These are phyloP conservation scores for Claviceps africana DNA, from an alignment of 2,329 filamentous ascomycete genomes.

Conservation along the genomic window DNA sequence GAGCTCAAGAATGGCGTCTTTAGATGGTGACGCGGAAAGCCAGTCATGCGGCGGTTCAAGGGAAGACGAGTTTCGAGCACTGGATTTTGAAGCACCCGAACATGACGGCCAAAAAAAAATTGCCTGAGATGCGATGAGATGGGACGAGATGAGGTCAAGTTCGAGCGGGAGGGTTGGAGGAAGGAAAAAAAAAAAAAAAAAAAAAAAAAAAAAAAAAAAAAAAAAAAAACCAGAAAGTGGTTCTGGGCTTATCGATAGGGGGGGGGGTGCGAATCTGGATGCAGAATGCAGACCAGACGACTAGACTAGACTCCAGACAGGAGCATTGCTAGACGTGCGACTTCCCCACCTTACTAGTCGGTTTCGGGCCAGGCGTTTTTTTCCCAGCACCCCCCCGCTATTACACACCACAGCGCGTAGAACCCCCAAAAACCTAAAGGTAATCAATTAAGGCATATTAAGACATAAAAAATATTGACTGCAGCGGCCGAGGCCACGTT, in stretches of 20 bases:
- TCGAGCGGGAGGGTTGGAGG: neutral
- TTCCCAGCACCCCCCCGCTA: too few species aligned
- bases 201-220: conserved; percentile 1
- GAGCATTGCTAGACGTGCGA: too few species aligned
- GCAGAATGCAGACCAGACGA: too few species aligned
- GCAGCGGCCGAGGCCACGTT: too few species aligned
- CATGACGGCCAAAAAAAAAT: neutral
- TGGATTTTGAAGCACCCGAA: neutral
- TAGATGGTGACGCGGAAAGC: neutral
- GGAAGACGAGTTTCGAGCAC: neutral
- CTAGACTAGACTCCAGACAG: too few species aligned
- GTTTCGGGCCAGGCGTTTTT: too few species aligned
- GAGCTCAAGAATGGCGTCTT: conserved; percentile 1
- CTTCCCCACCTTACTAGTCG: too few species aligned
- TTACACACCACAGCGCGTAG: too few species aligned
- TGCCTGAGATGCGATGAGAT: conserved; percentile 5
- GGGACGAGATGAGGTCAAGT: conserved; percentile 9
- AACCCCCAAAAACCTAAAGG: too few species aligned
- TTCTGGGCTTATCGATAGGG: neutral
- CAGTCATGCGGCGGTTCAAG: neutral
- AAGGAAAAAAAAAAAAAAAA: neutral
- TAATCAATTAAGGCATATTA: too few species aligned
- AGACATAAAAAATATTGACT: too few species aligned
- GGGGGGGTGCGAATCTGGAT: neutral
- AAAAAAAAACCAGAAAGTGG: neutral